phyloP scores from a whole-genome alignment of 805 yeast genomes.

The Wickerhamiella kurtzmanii region DNA sequence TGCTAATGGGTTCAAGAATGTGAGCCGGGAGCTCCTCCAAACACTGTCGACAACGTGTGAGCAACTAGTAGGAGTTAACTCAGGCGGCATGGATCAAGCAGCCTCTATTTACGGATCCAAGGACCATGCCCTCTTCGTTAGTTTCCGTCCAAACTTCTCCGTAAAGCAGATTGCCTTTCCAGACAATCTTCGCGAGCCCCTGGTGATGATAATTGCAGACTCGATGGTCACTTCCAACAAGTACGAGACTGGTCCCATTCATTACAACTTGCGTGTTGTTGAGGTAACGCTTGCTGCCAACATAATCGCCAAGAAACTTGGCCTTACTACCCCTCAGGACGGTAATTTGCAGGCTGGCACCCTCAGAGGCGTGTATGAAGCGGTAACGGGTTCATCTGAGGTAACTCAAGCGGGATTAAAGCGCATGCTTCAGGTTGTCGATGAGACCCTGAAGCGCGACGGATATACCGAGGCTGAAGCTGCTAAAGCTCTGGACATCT shows the following conservation, averaged over 20 bases:
- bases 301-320: slow-evolving; percentile 37
- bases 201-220: slow-evolving; percentile 50
- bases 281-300: slow-evolving; percentile 60
- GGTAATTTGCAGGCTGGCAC: slow-evolving; percentile 46
- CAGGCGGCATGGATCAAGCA: slow-evolving; percentile 73
- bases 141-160: slow-evolving; percentile 44
- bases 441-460: slow-evolving; percentile 28
- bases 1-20: slow-evolving; percentile 34
- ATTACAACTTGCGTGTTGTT: slow-evolving; percentile 58
- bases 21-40: slow-evolving; percentile 42
- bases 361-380: slow-evolving; percentile 49
- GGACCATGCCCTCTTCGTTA: slow-evolving; percentile 44
- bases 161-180: slow-evolving; percentile 47
- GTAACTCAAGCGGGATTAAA: slow-evolving; percentile 31
- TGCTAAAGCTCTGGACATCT: slow-evolving; percentile 31
- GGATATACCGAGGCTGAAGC: slow-evolving; percentile 42
- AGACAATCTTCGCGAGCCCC: slow-evolving; percentile 26
- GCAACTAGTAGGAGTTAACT: slow-evolving; percentile 59
- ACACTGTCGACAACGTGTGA: slow-evolving; percentile 51
- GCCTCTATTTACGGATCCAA: slow-evolving; percentile 54
- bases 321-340: slow-evolving; percentile 29
- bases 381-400: slow-evolving; percentile 24
- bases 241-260: slow-evolving; percentile 54
- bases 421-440: slow-evolving; percentile 33
- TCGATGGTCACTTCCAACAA: slow-evolving; percentile 51